Evolutionary conservation across 2,329 filamentous ascomycete genomes (phyloP).

Genomic region (Zopfia rhizophila): DNA sequence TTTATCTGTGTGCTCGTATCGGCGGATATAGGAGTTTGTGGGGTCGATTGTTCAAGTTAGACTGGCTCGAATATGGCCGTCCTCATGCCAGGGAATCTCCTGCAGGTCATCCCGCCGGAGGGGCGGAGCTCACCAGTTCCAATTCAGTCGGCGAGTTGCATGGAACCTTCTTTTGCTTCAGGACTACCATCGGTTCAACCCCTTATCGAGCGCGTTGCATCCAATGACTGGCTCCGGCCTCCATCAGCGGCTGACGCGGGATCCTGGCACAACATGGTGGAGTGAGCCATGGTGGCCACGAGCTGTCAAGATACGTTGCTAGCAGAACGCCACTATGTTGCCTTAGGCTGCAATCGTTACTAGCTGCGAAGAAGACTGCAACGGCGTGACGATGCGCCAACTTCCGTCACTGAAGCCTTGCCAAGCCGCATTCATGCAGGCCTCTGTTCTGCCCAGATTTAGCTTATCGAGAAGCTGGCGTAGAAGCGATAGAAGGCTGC

Average conservation of each 20-base stretch:
- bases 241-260: slow-evolving; percentile 27
- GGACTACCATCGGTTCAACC: too few relatives aligned
- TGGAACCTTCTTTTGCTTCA: slow-evolving; percentile 15
- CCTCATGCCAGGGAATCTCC: slow-evolving; percentile 7
- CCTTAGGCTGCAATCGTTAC: slow-evolving; percentile 10
- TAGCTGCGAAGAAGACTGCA: slow-evolving; percentile 17
- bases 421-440: slow-evolving; percentile 10
- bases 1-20: slow-evolving; percentile 29
- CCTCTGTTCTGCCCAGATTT: too few relatives aligned
- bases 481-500: slow-evolving; percentile 3
- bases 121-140: not conserved
- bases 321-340: slow-evolving; percentile 7
- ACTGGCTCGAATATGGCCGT: not conserved
- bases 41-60: slow-evolving; percentile 26
- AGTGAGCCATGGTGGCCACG: slow-evolving; percentile 13
- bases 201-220: slow-evolving; percentile 3
- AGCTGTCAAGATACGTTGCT: slow-evolving; percentile 14
- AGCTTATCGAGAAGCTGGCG: too few relatives aligned
- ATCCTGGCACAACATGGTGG: slow-evolving; percentile 15
- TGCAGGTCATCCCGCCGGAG: slow-evolving; percentile 22
- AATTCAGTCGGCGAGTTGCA: slow-evolving; percentile 5
- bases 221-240: slow-evolving; percentile 10
- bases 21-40: slow-evolving; percentile 26
- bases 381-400: slow-evolving; percentile 12
- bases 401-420: slow-evolving; percentile 11